Conservation (phyloP, 2,329 filamentous ascomycete genomes). For the Fusarium bactridioides region DNA sequence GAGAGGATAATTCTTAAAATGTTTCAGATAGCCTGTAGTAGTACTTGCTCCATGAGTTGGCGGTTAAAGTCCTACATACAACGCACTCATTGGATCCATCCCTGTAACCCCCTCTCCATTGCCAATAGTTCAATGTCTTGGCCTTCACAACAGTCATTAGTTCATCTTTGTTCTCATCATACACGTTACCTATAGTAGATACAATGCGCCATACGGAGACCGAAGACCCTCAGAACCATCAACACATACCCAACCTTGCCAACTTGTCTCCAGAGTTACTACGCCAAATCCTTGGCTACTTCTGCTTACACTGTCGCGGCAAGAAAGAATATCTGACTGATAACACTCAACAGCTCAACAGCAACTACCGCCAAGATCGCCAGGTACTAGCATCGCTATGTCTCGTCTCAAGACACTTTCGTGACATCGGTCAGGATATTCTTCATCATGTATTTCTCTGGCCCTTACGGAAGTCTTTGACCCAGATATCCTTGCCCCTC, state of each 20-base stretch:
- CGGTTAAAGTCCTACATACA: not conserved
- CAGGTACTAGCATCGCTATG: conserved; percentile 5
- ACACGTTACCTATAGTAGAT: not conserved
- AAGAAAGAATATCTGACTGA: not conserved
- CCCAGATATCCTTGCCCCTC: not conserved
- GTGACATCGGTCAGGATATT: conserved; percentile 9
- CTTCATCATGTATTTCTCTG: conserved; percentile 23
- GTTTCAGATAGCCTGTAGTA: not conserved
- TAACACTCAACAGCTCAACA: not conserved
- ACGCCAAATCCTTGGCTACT: conserved; percentile 13
- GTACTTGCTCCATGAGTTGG: not conserved
- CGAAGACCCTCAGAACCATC: not conserved
- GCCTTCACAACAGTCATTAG: not conserved
- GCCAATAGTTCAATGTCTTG: not conserved
- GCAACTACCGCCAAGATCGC: not conserved
- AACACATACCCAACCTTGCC: not conserved
- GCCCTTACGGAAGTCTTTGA: not conserved
- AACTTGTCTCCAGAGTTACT: conserved; percentile 16
- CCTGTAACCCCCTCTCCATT: not conserved
- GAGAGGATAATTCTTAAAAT: not conserved
- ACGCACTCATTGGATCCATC: not conserved
- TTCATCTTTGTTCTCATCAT: not conserved
- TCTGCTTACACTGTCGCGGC: conserved; percentile 22
- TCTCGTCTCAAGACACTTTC: conserved; percentile 17
- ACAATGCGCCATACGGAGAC: not conserved